Evolutionary conservation across 441 rosid genomes (phyloP), one percentile per base, ranked within the genome.

Genomic region (California macrophylla): DNA sequence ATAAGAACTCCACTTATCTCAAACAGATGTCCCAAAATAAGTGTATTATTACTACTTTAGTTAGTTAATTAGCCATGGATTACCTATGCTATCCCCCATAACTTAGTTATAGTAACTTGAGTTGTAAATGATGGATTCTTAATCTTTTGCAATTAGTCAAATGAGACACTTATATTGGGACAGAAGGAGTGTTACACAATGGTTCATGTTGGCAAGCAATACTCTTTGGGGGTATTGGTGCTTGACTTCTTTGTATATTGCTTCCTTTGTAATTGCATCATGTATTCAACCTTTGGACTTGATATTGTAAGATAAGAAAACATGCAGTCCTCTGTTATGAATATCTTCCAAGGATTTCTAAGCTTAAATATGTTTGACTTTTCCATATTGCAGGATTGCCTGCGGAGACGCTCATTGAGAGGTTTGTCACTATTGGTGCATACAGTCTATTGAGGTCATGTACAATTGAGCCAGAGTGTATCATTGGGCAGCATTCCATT

Each of bases 401-500:
- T 9, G 99, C 99, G 0, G 90, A 87, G 75, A 90, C 98, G 72
- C 78, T 78, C 67, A 85, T 92, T 21, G 98, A 94, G 74, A 85
- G 98, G 81, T 94, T 76, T 24, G 99, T 94, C 78, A 94, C 97
- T 29, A 76, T 94, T 34, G 98, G 99, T 74, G 97, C 96, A 15
- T 83, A 87, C 78, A 71, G 88, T 84, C 97, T 90, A 29, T 64
- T 94, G 82, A 83, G 97, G 42, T 92, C 98, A 25, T 92, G 97
- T 79, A 90, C 94, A 40, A 87, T 94, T 34, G 99, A 94, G 85
- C 99, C 98, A 7, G 99, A 92, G 81, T 92, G 98, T 87, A 86
- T 92, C 66, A 85, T 94, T 4, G 98, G 99, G 36, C 99, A 94
- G 79, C 94, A 86, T 74, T 94, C 99, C 6, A 92, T 90, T 73